Percentiles rank a stretch among this genome's conserved stretches.
Conservation (phyloP, 2,329 filamentous ascomycete genomes). For the Lachnellula occidentalis region DNA sequence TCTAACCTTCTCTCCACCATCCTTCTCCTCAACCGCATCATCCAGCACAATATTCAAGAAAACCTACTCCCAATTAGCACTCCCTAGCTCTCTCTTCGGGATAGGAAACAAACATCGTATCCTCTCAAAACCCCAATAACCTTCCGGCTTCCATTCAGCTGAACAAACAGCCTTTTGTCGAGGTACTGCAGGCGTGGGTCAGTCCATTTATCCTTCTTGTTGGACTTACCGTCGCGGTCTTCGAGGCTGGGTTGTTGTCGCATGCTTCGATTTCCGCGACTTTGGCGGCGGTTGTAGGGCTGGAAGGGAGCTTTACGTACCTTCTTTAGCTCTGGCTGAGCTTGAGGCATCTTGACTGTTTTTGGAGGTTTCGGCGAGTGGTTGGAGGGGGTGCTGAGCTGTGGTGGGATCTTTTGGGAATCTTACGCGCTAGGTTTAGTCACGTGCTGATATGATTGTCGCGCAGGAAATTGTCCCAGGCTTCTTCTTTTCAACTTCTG, state of each 20-base stretch:
- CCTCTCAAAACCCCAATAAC: conserved; percentile 91
- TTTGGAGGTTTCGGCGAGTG: conserved; percentile 7
- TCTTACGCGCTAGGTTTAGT: conserved; percentile 7
- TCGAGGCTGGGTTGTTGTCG: conserved; percentile 6
- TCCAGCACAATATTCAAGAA: conserved; percentile 98
- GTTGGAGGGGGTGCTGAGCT: not conserved
- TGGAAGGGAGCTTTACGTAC: conserved; percentile 42
- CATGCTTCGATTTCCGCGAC: conserved; percentile 9
- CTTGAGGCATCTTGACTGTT: conserved; percentile 74
- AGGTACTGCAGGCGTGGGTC: conserved; percentile 65
- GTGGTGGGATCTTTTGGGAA: conserved; percentile 1
- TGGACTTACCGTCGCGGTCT: conserved; percentile 9
- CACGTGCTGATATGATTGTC: conserved; percentile 25
- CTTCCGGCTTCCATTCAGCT: conserved; percentile 95
- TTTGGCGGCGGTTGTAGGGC: not conserved
- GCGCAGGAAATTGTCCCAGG: not conserved
- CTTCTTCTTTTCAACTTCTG: not conserved
- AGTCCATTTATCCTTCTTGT: conserved; percentile 65
- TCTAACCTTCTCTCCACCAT: conserved; percentile 80
- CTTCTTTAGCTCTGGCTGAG: conserved; percentile 98
- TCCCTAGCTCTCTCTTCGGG: not conserved
- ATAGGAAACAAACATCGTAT: conserved; percentile 68
- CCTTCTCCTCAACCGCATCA: conserved; percentile 92
- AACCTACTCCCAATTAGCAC: conserved; percentile 53
- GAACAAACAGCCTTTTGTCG: conserved; percentile 97